Conservation (phyloP, 805 yeast genomes). For the Saturnispora diversa region DNA sequence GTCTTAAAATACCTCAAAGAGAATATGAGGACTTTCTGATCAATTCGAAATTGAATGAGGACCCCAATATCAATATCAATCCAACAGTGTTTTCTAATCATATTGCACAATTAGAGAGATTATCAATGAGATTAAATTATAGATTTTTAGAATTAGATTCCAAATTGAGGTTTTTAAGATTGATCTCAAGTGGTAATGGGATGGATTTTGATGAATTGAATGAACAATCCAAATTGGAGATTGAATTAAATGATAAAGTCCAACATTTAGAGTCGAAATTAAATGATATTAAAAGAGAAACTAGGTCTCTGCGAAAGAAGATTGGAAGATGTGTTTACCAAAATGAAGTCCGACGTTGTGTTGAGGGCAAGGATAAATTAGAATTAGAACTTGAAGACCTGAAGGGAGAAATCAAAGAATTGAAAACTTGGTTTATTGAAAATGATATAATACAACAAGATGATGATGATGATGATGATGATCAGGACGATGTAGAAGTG, state of each 20-base stretch:
- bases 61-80: not conserved
- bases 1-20: slow-evolving; percentile 12
- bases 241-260: slow-evolving; percentile 14
- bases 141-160: slow-evolving; percentile 66
- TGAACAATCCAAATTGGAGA: slow-evolving; percentile 17
- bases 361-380: slow-evolving; percentile 18
- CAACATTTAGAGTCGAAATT: slow-evolving; percentile 15
- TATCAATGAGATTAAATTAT: slow-evolving; percentile 42
- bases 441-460: slow-evolving; percentile 7
- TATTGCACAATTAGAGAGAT: slow-evolving; percentile 9
- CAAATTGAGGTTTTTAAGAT: slow-evolving; percentile 55
- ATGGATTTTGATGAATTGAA: slow-evolving; percentile 20
- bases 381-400: slow-evolving; percentile 28
- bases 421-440: slow-evolving; percentile 15
- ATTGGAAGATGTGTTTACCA: slow-evolving; percentile 15
- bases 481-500: no score
- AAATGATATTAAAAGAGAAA: slow-evolving; percentile 17
- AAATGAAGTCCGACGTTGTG: slow-evolving; percentile 14
- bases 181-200: slow-evolving; percentile 33
- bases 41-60: not conserved
- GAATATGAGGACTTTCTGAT: slow-evolving; percentile 14
- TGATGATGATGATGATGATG: not conserved
- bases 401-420: slow-evolving; percentile 26
- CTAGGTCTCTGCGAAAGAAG: slow-evolving; percentile 11
- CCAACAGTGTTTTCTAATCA: slow-evolving; percentile 8